A percentile compares a stretch with the other conserved stretches of the same genome.
Evolutionary conservation across 805 yeast genomes (phyloP).

Genomic region (Candida easanensis): DNA sequence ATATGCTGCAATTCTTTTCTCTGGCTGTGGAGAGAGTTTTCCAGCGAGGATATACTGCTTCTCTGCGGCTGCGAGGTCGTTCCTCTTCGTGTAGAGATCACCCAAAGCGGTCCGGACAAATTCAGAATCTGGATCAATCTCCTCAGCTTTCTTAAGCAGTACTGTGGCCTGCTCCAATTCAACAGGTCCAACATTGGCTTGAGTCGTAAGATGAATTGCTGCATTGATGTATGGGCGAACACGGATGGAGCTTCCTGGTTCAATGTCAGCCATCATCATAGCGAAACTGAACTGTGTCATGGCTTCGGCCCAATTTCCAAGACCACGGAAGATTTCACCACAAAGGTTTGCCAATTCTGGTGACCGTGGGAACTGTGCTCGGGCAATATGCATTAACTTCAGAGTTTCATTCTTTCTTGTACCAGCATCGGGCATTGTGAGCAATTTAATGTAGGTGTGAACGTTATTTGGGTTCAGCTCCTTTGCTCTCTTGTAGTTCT

Average conservation of each 20-base stretch:
- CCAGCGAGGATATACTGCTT: background rate
- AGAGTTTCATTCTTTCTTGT: background rate
- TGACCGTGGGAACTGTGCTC: background rate
- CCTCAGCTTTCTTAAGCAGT: background rate
- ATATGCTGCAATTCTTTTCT: background rate
- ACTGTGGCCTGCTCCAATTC: background rate
- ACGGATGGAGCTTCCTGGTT: background rate
- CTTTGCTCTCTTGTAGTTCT: background rate
- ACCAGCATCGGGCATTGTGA: background rate
- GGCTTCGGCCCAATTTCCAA: background rate
- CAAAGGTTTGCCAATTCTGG: background rate
- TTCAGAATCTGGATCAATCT: background rate
- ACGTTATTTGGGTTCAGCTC: background rate
- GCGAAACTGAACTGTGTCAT: background rate
- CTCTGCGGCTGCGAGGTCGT: background rate
- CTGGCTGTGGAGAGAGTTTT: background rate
- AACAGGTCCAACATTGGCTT: background rate
- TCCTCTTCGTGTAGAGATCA: background rate
- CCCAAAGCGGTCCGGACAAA: background rate
- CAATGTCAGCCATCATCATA: background rate
- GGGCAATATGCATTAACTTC: background rate
- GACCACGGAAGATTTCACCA: background rate
- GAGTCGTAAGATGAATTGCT: background rate
- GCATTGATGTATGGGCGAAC: background rate
- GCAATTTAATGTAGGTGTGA: background rate